Conservation (phyloP, 2,329 filamentous ascomycete genomes). For the Aureobasidium subglaciale region DNA sequence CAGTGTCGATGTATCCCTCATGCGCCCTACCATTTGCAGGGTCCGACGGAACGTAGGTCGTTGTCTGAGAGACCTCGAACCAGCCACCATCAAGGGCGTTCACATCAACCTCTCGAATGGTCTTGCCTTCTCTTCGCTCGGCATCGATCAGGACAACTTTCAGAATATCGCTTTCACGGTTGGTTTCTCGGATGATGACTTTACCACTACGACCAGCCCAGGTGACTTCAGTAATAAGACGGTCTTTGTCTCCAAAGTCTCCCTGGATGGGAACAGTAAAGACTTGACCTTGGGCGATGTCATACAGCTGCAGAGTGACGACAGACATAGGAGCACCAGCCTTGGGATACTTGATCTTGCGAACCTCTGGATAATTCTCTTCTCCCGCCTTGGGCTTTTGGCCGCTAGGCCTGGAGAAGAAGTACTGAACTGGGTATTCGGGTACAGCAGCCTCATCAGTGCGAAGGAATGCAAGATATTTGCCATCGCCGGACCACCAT, state of each 20-base stretch:
- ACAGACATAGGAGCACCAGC: slow-evolving; percentile 88
- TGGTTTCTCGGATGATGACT: slow-evolving; percentile 84
- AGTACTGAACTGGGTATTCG: slow-evolving; percentile 90
- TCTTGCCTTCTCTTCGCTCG: slow-evolving; percentile 61
- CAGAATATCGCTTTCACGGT: slow-evolving; percentile 86
- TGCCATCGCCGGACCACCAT: slow-evolving; percentile 91
- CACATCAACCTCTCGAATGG: slow-evolving; percentile 72
- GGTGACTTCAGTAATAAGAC: slow-evolving; percentile 85
- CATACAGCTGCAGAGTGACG: slow-evolving; percentile 83
- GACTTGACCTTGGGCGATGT: slow-evolving; percentile 66
- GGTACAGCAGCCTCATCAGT: slow-evolving; percentile 92
- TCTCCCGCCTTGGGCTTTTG: slow-evolving; percentile 59
- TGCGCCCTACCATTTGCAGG: slow-evolving; percentile 59
- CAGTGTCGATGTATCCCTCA: slow-evolving; percentile 88
- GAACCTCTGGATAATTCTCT: slow-evolving; percentile 83
- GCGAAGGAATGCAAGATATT: slow-evolving; percentile 82
- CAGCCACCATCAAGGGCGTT: slow-evolving; percentile 86
- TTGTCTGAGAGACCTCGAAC: slow-evolving; percentile 89
- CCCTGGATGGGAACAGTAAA: slow-evolving; percentile 73
- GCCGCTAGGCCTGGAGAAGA: slow-evolving; percentile 77
- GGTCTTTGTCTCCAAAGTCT: slow-evolving; percentile 71
- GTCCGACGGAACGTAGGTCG: slow-evolving; percentile 79
- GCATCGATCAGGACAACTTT: slow-evolving; percentile 84
- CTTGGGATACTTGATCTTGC: slow-evolving; percentile 95
- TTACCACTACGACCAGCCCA: slow-evolving; percentile 73